Conservation (phyloP, 176 grass and related monocot species). For the Bothriochloa decipiens region DNA sequence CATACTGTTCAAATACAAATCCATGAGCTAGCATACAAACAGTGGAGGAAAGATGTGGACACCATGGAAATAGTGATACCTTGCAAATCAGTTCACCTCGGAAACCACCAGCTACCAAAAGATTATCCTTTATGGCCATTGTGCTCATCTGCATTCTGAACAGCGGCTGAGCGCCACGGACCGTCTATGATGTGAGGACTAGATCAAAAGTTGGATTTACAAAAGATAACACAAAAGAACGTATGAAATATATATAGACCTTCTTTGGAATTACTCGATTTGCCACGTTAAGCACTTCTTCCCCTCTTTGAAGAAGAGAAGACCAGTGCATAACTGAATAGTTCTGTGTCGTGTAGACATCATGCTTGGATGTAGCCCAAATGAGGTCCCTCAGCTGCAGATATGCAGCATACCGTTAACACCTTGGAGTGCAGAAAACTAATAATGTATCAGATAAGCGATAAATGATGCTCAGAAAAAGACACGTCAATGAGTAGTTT, state of each 20-base stretch:
- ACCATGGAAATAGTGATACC: conserved; percentile 30
- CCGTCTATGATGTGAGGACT: conserved; percentile 35
- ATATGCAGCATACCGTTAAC: conserved; percentile 41
- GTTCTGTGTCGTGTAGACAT: conserved; percentile 75
- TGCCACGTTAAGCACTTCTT: conserved; percentile 61
- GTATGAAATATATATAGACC: conserved; percentile 34
- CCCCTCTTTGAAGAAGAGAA: conserved; percentile 57
- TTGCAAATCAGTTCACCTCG: conserved; percentile 83
- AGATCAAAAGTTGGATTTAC: conserved; percentile 1
- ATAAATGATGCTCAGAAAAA: neutral
- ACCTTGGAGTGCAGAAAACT: neutral
- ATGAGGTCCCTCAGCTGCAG: conserved; percentile 80
- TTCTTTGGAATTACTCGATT: conserved; percentile 52
- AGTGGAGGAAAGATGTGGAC: neutral
- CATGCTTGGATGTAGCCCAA: conserved; percentile 90
- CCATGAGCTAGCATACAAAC: neutral
- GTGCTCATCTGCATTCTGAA: conserved; percentile 75
- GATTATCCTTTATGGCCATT: conserved; percentile 59
- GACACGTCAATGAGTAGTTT: neutral
- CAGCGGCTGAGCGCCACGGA: conserved; percentile 41
- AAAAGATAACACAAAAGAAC: neutral
- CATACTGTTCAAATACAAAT: conserved; percentile 42
- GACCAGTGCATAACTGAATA: conserved; percentile 84
- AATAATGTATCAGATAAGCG: neutral
- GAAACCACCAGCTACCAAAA: conserved; percentile 75